Evolutionary conservation across 225 moss, liverwort and hornwort species (phyloP), one percentile per base, ranked within the genome.

Genomic region (Marchantia paleacea): DNA sequence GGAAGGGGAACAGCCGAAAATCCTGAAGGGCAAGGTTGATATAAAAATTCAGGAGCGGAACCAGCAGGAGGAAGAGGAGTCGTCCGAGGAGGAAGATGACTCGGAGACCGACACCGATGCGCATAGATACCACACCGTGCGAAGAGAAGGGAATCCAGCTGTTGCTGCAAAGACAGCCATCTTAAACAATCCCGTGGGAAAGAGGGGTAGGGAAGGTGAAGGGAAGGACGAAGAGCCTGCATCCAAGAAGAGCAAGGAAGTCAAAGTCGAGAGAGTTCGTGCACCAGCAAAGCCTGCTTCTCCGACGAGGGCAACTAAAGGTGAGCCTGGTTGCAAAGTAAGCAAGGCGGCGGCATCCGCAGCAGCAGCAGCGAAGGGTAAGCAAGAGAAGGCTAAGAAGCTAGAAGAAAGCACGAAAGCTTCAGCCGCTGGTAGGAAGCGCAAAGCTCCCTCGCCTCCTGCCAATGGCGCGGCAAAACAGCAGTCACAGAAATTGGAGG

Each of bases 31-130:
- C 18, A 73, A 73, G 49, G 52, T 52, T 0, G 52, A 73, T 16
- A 14, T 8, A 10, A 54, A 75, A 29, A 0, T 3, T 26, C 51
- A 1, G 24, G 72, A 52, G 52, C 11, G 24, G n/a, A 19, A 3
- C 18, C 12, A 30, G 30, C n/a, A 51, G 25, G 64, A 64, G 22
- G 72, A 73, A 24, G 75, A 76, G 16, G 75, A 75, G 39, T 39
- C 58, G 16, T 53, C 53, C 8, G 52, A 52, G 12, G 60, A 76
- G 20, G 75, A 76, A 55, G 75, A 75, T 7, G 75, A 76, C 4
- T 76, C 75, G 7, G 75, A 76, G 6, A 76, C 75, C 12, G 75
- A 76, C 20, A 76, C 57, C 58, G 75, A 76, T 39, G 75, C 58
- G 5, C 58, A 76, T 0, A 20, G 60, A 30, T 76, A 60, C 39